Evolutionary conservation across 148 eudicot species (phyloP).

Genomic region (Hydrangea macrophylla): DNA sequence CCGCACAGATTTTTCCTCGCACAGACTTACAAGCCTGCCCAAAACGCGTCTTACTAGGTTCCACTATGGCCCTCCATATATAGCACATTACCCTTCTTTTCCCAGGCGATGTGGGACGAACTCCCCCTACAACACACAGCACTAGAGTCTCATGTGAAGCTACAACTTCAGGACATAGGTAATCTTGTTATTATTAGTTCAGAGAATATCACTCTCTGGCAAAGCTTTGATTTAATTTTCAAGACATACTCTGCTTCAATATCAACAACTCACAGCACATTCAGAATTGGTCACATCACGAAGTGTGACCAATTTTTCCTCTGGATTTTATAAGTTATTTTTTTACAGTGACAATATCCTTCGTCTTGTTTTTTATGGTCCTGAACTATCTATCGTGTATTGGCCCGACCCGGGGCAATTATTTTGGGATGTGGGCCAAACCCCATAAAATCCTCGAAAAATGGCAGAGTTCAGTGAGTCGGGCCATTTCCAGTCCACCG

Average conservation of each 20-base stretch:
- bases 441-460: too few species aligned
- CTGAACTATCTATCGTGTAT: constrained; percentile 16
- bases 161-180: constrained; percentile 4
- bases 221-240: constrained; percentile 15
- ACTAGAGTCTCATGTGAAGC: background rate
- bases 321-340: constrained; percentile 24
- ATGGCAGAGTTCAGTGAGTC: constrained; percentile 12
- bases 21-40: too few species aligned
- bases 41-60: too few species aligned
- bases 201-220: background rate
- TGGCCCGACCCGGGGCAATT: constrained; percentile 28
- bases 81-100: too few species aligned
- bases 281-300: constrained; percentile 17
- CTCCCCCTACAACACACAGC: constrained; percentile 17
- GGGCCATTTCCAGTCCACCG: constrained; percentile 17
- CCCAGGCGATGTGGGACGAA: too few species aligned
- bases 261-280: constrained; percentile 21
- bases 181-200: background rate
- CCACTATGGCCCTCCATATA: too few species aligned
- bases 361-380: constrained; percentile 17
- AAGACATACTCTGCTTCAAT: constrained; percentile 36
- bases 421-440: background rate
- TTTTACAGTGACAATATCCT: constrained; percentile 20
- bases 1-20: too few species aligned
- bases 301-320: constrained; percentile 11